Base-by-base conservation (phyloP, 257 asterid species). In the Handroanthus guayacan region DNA sequence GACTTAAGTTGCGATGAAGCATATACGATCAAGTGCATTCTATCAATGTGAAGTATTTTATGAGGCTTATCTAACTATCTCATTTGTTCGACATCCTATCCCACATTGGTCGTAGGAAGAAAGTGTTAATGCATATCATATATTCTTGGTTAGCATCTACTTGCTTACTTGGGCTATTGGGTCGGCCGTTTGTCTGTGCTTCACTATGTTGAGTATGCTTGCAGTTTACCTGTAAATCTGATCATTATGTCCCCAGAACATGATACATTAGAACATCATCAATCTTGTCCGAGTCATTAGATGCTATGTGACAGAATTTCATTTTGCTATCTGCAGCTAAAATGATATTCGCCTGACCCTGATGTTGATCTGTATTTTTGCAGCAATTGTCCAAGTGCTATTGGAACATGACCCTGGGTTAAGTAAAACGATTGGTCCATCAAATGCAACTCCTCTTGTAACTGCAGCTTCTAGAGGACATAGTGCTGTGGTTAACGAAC, bases 381-480 rank as follows among this genome's bases (percentile, higher is more conserved):
- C 55, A 87, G 91, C 73, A 54, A 87, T 87, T 60, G 91, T 87
- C 51, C 84, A 87, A 78, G 87, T 87, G 78, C 78, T 87, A 69
- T 70, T 87, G 79, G 87, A 82, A 31, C 89, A 87, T 63, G 87
- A 84, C 74, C 86, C 89, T 2, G 74, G 81, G 4, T 44, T 84
- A 39, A 87, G 82, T 34, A 87, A 84, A 69, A 87, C 89, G 5
- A 73, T 82, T 0, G 87, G 91, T 37, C 91, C 88, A 38, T 82
- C 91, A 62, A 80, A 87, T 76, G 91, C 91, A 38, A 84, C 91
- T 39, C 89, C 91, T 81, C 87, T 87, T 43, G 71, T 87, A 82
- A 84, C 91, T 17, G 87, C 91, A 9, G 91, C 91, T 41, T 71
- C 89, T 39, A 80, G 81, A 78, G 91, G 91, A 9, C 91, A 87